Evolutionary conservation across 352 stramenopile genomes (phyloP), one percentile per base, ranked within the genome.

Genomic region (Pythium folliculosum): DNA sequence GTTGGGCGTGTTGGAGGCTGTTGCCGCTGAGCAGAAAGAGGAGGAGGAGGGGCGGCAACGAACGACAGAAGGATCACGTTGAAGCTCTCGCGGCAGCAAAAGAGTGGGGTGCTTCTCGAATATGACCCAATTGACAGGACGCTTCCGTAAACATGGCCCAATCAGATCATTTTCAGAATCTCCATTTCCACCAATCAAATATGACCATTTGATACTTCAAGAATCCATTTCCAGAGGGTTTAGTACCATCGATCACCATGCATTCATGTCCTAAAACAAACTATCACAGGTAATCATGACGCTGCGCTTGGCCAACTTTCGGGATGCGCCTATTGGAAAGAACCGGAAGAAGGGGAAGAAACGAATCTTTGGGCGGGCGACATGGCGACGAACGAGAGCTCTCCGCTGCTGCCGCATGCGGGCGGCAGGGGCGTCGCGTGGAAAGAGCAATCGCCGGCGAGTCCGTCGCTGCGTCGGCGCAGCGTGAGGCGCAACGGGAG

Each of bases 201-300:
- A 0, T 4, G 7, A 17, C 23, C 9, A 23, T 45, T 5, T 17
- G 8, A 16, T 45, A 57, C 62, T 69, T 69, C 62, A 69, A 69
- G 52, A 69, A 69, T 69, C 21, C 21, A 51, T 50, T 69, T 22
- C 44, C 22, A 63, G 4, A 69, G 62, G 62, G 40, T 47, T 47
- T 47, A 47, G 40, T 47, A 5, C 17, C 17, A 21, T 58, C 2
- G 1, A 3, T 32, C 2, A 0, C 5, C 30, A 59, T 59, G 19
- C 7, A 17, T 47, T 25, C 23, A 47, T n/a, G 32, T 13, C n/a
- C 10, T 12, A 14, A 30, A 35, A 59, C 47, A 13, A 17, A 21
- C n/a, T 59, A 47, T 45, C 5, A 59, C 19, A 59, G 52, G 52
- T 47, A 32, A 5, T n/a, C n/a, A n/a, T 32, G 19, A 21, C 32